These are phyloP conservation scores for Vanderwaltozyma yarrowii DNA, from an alignment of 805 yeast genomes.

Conservation along the genomic window DNA sequence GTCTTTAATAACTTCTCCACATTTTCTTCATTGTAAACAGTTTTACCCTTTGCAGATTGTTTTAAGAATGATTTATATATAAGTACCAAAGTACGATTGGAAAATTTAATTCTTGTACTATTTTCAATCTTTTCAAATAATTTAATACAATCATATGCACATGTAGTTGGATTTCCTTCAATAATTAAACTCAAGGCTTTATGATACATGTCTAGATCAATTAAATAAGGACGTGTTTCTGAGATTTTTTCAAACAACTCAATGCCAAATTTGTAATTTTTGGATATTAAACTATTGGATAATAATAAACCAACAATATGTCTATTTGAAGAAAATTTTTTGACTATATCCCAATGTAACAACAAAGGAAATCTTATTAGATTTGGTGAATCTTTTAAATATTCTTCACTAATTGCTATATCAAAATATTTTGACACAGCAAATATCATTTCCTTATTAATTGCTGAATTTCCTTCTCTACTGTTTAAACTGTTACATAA, in stretches of 20 bases:
- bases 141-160: conserved; percentile 12
- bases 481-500: conserved; percentile 13
- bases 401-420: conserved; percentile 1
- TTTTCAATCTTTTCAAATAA: conserved; percentile 9
- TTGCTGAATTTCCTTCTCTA: conserved; percentile 5
- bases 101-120: conserved; percentile 3
- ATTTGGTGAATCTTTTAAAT: neutral
- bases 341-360: conserved; percentile 9
- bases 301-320: conserved; percentile 17
- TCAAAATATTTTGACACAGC: conserved; percentile 14
- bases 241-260: conserved; percentile 6
- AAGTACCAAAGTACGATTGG: conserved; percentile 13
- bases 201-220: conserved; percentile 17
- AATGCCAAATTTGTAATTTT: conserved; percentile 14
- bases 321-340: conserved; percentile 8
- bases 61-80: conserved; percentile 19
- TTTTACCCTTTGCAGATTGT: conserved; percentile 14
- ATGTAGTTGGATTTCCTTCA: conserved; percentile 8
- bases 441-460: conserved; percentile 3
- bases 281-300: conserved; percentile 8
- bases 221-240: conserved; percentile 2
- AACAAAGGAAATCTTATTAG: conserved; percentile 8
- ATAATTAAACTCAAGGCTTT: conserved; percentile 8
- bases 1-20: conserved; percentile 5
- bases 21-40: conserved; percentile 5